phyloP scores from a whole-genome alignment of 2,329 filamentous ascomycete species.

The Samsoniella hepiali region DNA sequence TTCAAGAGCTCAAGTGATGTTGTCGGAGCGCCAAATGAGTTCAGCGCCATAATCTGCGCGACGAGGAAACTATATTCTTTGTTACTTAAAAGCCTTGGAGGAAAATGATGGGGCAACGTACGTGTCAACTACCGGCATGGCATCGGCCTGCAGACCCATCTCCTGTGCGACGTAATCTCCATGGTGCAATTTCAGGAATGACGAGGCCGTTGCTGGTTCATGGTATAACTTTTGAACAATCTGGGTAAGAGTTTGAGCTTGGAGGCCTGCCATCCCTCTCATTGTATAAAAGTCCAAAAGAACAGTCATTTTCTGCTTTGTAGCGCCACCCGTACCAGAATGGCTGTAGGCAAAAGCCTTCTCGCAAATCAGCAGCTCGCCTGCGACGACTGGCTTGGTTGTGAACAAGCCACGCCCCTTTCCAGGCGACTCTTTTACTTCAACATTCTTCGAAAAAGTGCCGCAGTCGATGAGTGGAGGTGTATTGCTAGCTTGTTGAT shows the following conservation, averaged over 20 bases:
- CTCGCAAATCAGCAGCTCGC: conserved; percentile 1
- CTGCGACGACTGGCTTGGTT: not conserved
- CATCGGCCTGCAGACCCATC: not conserved
- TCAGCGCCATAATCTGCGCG: not conserved
- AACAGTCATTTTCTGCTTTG: not conserved
- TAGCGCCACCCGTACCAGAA: not conserved
- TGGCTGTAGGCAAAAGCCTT: conserved; percentile 3
- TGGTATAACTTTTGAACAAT: not conserved
- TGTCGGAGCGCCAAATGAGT: not conserved
- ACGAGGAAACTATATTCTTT: not conserved
- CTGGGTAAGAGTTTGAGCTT: not conserved
- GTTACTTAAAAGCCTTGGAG: not conserved
- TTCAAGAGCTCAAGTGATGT: not conserved
- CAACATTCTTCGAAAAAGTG: not conserved
- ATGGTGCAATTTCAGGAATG: not conserved
- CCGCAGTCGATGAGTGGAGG: not conserved
- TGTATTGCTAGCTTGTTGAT: not conserved
- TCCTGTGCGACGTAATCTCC: not conserved
- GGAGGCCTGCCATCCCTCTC: not conserved
- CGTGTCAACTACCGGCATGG: not conserved
- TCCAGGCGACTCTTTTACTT: not conserved
- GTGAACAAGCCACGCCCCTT: not conserved
- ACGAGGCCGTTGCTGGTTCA: not conserved
- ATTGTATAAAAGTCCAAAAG: not conserved
- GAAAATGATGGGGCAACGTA: not conserved